Evolutionary conservation across 2,329 filamentous ascomycete species (phyloP), one percentile per base, ranked within the genome.

Genomic region (Hypoxylon sp.): DNA sequence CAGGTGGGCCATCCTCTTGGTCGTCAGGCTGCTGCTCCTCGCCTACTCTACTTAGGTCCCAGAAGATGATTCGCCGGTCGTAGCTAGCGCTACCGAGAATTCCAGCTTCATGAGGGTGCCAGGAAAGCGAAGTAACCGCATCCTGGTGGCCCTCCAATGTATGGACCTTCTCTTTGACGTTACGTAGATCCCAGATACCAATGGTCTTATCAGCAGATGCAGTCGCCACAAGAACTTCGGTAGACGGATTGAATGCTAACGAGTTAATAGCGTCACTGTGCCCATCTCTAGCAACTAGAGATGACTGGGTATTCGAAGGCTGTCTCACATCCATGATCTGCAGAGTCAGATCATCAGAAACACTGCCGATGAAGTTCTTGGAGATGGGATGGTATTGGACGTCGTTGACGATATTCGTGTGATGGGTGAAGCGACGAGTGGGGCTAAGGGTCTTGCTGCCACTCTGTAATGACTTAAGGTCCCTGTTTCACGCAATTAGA

Each of bases 21-120:
- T 99, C 96, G 72, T 99, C 97, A 2, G 94, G 93, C 10, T 93
- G 91, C 80, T 98, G 96, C 82, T 99, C 96, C 76, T 97, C 93
- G 51, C 97, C 96, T 48, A 97, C 91, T 60, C 91, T 89, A 75
- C 93, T 94, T 48, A 98, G 85, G 78, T 99, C 96, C 96, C 96
- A 99, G 83, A 98, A 96, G 78, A 97, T 91, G 70, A 99, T 92
- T 73, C 97, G 89, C 50, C 96, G 89, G 78, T 99, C 96, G 77
- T 98, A 97, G 78, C 93, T 94, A 53, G 91, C 93, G 75, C 94
- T 98, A 60, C 93, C 96, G 25, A 99, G 85, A 66, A 99, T 92
- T 34, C 92, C 89, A 64, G 93, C 89, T 78, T 99, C 94, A 46
- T 91, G 91, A 0, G 97, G 97, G 81, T 99, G 94, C 96, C 96